A percentile compares a stretch with the other conserved stretches of the same genome.
These are phyloP conservation scores for Neurospora sp. DNA, from an alignment of 2,329 filamentous ascomycete genomes.

Conservation along the genomic window DNA sequence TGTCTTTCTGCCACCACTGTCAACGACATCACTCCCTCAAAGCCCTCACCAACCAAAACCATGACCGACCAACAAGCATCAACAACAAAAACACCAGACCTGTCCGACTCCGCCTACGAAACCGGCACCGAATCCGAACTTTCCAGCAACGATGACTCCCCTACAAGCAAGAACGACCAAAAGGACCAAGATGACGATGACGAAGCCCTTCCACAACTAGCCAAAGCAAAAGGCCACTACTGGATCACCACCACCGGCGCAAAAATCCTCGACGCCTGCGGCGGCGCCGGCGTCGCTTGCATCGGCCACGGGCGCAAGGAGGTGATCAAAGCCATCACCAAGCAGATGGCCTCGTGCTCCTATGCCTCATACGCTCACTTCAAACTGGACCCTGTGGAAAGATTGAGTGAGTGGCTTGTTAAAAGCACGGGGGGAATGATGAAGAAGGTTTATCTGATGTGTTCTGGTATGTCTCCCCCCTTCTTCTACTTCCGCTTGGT, in stretches of 20 bases:
- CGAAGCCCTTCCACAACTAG: constrained; percentile 5
- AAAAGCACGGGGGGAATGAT: constrained; percentile 27
- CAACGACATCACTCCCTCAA: neutral
- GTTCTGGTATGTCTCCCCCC: constrained; percentile 17
- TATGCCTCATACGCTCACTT: constrained; percentile 38
- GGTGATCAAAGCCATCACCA: constrained; percentile 48
- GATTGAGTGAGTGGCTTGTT: constrained; percentile 31
- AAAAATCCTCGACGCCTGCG: constrained; percentile 60
- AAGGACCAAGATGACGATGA: neutral
- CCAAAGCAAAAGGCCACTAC: constrained; percentile 16
- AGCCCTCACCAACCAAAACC: neutral
- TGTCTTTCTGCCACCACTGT: neutral
- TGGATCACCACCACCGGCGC: constrained; percentile 31
- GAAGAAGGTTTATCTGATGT: constrained; percentile 28
- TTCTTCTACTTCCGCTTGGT: too few relatives aligned
- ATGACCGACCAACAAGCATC: neutral
- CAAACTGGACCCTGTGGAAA: constrained; percentile 40
- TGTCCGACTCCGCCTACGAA: neutral
- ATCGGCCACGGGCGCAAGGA: constrained; percentile 57
- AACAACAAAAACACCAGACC: neutral
- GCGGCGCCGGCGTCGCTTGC: constrained; percentile 63
- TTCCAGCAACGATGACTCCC: neutral
- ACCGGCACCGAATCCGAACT: neutral
- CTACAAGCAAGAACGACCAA: neutral
- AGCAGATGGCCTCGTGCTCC: constrained; percentile 32